Evolutionary conservation across 106 monocot species (phyloP).

Genomic region (Dioscorea dumetorum): DNA sequence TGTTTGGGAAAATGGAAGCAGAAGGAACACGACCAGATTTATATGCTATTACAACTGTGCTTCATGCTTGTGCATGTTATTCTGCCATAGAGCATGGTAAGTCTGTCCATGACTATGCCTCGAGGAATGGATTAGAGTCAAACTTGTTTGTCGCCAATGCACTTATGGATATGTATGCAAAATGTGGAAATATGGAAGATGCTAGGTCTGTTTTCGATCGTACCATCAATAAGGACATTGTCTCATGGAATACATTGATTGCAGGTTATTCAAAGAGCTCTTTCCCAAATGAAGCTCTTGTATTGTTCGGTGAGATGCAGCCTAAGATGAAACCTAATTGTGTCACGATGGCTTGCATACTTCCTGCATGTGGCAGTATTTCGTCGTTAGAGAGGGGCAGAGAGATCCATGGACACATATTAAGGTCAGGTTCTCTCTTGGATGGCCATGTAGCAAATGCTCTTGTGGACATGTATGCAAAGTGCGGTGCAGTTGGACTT

Average conservation of each 20-base stretch:
- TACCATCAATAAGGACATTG: slow-evolving; percentile 30
- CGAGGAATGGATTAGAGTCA: slow-evolving; percentile 33
- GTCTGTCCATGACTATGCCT: slow-evolving; percentile 37
- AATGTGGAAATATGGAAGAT: slow-evolving; percentile 53
- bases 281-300: slow-evolving; percentile 55
- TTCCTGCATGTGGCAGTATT: slow-evolving; percentile 57
- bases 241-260: slow-evolving; percentile 82
- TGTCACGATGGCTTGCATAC: slow-evolving; percentile 57
- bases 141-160: slow-evolving; percentile 59
- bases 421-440: slow-evolving; percentile 22
- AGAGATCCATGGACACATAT: slow-evolving; percentile 53
- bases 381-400: slow-evolving; percentile 63
- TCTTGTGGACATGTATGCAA: slow-evolving; percentile 64
- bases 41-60: slow-evolving; percentile 44
- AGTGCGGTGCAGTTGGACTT: slow-evolving; percentile 43
- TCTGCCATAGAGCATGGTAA: slow-evolving; percentile 44
- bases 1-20: slow-evolving; percentile 51
- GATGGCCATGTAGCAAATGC: slow-evolving; percentile 40
- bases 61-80: slow-evolving; percentile 58
- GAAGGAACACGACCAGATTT: slow-evolving; percentile 42
- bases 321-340: slow-evolving; percentile 36
- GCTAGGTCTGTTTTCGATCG: slow-evolving; percentile 52
- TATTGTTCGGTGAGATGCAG: slow-evolving; percentile 45
- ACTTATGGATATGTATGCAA: slow-evolving; percentile 80
- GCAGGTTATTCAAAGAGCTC: slow-evolving; percentile 62